Percentiles rank a stretch among this genome's conserved stretches.
These are phyloP conservation scores for Quercus mongolica DNA, from an alignment of 306 rosid genomes.

Conservation along the genomic window DNA sequence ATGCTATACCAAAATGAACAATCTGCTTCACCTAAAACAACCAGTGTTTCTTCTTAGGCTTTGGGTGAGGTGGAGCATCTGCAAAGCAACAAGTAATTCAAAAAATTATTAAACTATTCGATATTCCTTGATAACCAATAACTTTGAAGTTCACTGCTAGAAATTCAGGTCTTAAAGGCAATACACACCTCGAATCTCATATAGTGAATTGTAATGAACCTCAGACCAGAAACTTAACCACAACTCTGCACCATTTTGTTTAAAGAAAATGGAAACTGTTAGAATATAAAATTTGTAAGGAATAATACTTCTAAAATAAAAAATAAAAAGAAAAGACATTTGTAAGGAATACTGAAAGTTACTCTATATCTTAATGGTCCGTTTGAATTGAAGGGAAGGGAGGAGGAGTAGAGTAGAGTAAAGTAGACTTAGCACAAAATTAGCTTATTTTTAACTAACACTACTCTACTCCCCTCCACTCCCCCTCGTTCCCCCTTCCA, in stretches of 20 bases:
- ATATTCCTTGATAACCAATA: not conserved
- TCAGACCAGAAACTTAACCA: conserved; percentile 98
- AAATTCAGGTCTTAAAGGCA: not conserved
- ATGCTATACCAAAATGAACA: conserved; percentile 12
- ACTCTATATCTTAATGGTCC: not conserved
- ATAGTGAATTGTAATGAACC: conserved; percentile 85
- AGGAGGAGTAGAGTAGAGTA: too few species aligned
- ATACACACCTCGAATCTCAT: conserved; percentile 53
- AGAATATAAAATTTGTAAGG: not conserved
- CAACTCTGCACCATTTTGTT: conserved; percentile 54
- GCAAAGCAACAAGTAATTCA: conserved; percentile 23
- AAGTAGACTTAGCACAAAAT: too few species aligned
- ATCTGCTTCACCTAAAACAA: conserved; percentile 48
- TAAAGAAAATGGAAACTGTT: conserved; percentile 15
- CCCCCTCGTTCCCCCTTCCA: too few species aligned
- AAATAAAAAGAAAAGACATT: not conserved
- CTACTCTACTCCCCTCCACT: too few species aligned
- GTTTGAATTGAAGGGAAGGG: too few species aligned
- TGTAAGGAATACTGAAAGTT: not conserved
- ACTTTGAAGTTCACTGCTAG: not conserved
- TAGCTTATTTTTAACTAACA: too few species aligned
- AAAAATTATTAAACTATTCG: conserved; percentile 10
- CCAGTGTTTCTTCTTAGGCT: conserved; percentile 82
- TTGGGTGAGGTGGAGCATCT: conserved; percentile 63
- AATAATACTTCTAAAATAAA: not conserved